Percentiles rank a stretch among this genome's conserved stretches.
Evolutionary conservation across 2,329 filamentous ascomycete genomes (phyloP).

Genomic region (Tolypocladium tundrense): DNA sequence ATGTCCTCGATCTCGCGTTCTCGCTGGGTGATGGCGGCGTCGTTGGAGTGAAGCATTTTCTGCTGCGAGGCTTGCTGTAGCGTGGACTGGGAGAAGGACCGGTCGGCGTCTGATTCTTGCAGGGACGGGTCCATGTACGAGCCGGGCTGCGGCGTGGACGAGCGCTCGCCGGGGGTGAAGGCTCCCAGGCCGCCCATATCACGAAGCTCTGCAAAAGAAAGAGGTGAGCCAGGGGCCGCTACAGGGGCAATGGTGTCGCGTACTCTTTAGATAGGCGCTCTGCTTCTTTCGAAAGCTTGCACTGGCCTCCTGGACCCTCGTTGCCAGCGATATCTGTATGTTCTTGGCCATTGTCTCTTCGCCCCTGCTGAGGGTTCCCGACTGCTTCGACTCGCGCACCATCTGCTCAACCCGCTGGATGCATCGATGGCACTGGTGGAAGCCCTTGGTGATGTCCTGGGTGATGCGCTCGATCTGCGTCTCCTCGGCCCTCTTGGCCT

Average conservation of each 20-base stretch:
- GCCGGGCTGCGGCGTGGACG: conserved; percentile 37
- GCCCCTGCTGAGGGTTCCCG: conserved; percentile 62
- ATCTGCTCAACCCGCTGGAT: conserved; percentile 84
- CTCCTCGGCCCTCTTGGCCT: conserved; percentile 78
- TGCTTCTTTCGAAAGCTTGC: conserved; percentile 94
- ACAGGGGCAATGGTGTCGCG: conserved; percentile 6
- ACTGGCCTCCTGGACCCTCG: conserved; percentile 83
- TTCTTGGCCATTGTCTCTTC: conserved; percentile 96
- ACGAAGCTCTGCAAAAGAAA: conserved; percentile 50
- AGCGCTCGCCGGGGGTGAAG: conserved; percentile 39
- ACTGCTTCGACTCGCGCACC: conserved; percentile 68
- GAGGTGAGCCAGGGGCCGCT: background rate
- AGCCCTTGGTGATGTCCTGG: conserved; percentile 77
- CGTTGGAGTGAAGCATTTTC: conserved; percentile 61
- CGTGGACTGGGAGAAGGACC: conserved; percentile 81
- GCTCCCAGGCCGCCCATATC: conserved; percentile 53
- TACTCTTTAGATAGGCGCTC: conserved; percentile 90
- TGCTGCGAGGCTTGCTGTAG: conserved; percentile 68
- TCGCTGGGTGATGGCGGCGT: conserved; percentile 77
- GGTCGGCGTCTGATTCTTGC: conserved; percentile 87
- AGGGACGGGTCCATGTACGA: conserved; percentile 76
- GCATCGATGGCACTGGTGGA: conserved; percentile 80
- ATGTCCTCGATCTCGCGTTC: conserved; percentile 97
- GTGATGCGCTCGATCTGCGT: conserved; percentile 83
- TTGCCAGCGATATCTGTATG: conserved; percentile 82